Conservation (phyloP, 768 basidiomycete species). For the Mycena vitilis region DNA sequence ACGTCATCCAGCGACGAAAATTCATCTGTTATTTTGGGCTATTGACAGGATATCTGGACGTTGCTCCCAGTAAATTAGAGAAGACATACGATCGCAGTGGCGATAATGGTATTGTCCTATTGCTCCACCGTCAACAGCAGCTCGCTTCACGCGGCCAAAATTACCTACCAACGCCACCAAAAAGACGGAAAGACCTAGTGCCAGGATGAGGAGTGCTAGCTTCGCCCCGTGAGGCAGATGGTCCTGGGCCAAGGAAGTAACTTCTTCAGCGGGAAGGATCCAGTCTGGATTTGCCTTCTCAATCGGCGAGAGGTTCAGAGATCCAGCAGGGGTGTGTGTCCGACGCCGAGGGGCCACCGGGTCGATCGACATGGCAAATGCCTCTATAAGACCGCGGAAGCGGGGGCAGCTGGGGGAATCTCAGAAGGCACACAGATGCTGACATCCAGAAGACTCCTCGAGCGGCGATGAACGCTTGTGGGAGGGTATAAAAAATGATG, state of each 20-base stretch:
- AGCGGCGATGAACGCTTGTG: too few relatives aligned
- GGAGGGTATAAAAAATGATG: too few relatives aligned
- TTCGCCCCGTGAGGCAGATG: slow-evolving; percentile 9
- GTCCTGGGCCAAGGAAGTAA: slow-evolving; percentile 7
- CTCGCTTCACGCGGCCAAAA: not conserved
- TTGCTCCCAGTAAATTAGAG: not conserved
- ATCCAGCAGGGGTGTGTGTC: slow-evolving; percentile 4
- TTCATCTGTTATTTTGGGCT: slow-evolving; percentile 1
- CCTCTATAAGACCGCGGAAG: not conserved
- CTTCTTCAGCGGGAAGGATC: not conserved
- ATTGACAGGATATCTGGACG: not conserved
- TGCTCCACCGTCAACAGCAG: not conserved
- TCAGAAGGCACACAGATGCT: too few relatives aligned
- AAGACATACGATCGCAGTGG: not conserved
- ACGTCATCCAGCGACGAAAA: slow-evolving; percentile 10
- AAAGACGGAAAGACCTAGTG: slow-evolving; percentile 16
- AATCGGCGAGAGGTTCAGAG: not conserved
- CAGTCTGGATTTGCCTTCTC: not conserved
- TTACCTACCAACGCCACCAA: slow-evolving; percentile 23
- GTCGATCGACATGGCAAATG: slow-evolving; percentile 11
- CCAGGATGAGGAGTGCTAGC: slow-evolving; percentile 12
- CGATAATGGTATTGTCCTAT: slow-evolving; percentile 5
- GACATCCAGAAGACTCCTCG: too few relatives aligned
- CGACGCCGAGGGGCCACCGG: slow-evolving; percentile 11
- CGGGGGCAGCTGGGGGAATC: too few relatives aligned